These are phyloP conservation scores for Henckelia pumila DNA, from an alignment of 257 asterid species.

Conservation along the genomic window DNA sequence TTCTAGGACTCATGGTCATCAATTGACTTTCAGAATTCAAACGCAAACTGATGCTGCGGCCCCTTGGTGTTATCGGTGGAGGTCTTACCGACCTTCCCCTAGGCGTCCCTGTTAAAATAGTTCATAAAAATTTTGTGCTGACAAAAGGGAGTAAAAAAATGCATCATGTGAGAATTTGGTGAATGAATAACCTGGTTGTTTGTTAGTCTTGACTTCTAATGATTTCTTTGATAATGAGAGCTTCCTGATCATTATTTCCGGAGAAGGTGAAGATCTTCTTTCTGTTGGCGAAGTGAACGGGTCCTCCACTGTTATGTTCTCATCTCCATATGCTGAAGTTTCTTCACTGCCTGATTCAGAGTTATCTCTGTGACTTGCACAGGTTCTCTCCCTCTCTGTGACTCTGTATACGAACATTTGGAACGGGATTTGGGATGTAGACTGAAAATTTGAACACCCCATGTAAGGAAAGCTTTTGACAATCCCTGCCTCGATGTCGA, in stretches of 20 bases:
- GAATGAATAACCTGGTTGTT: constrained; percentile 49
- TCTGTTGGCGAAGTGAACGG: constrained; percentile 46
- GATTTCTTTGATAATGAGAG: constrained; percentile 42
- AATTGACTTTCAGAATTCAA: constrained; percentile 62
- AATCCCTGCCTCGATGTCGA: constrained; percentile 38
- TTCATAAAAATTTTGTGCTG: not conserved
- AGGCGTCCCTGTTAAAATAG: constrained; percentile 54
- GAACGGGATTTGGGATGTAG: constrained; percentile 57
- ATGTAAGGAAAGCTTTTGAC: constrained; percentile 23
- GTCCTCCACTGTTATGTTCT: constrained; percentile 39
- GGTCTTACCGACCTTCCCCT: constrained; percentile 60
- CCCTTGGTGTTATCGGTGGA: constrained; percentile 46
- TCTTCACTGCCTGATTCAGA: constrained; percentile 88
- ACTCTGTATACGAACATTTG: constrained; percentile 72
- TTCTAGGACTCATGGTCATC: constrained; percentile 43
- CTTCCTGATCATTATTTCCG: constrained; percentile 40
- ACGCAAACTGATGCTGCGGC: constrained; percentile 46
- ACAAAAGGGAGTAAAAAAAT: not conserved
- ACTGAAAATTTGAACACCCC: constrained; percentile 20
- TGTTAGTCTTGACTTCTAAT: constrained; percentile 38
- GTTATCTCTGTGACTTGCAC: constrained; percentile 31
- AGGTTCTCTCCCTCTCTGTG: constrained; percentile 61
- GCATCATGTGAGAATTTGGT: no score
- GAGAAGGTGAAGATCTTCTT: constrained; percentile 38
- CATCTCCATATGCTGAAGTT: constrained; percentile 49